These are phyloP conservation scores for Lipomyces anomalus DNA, from an alignment of 805 yeast species.

Conservation along the genomic window DNA sequence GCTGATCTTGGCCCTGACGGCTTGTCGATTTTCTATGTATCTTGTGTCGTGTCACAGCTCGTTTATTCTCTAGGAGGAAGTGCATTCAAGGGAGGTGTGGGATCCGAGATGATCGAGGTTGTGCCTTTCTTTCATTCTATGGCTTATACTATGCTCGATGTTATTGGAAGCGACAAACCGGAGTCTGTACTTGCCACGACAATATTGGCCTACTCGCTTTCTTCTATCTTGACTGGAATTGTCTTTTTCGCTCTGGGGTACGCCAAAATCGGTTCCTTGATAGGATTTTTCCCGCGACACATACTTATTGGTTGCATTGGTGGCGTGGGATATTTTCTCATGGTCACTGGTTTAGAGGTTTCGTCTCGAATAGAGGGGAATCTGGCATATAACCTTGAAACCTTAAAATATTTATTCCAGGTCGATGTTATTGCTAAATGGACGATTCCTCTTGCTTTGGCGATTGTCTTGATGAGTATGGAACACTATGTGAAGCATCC, in stretches of 20 bases:
- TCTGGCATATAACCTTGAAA: slow-evolving; percentile 54
- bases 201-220: slow-evolving; percentile 73
- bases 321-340: slow-evolving; percentile 91
- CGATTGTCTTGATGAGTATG: slow-evolving; percentile 53
- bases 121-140: slow-evolving; percentile 96
- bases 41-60: slow-evolving; percentile 83
- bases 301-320: slow-evolving; percentile 96
- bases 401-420: slow-evolving; percentile 38
- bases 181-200: slow-evolving; percentile 72
- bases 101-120: slow-evolving; percentile 98
- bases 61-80: slow-evolving; percentile 88
- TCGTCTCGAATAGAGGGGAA: slow-evolving; percentile 76
- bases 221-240: slow-evolving; percentile 80
- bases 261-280: slow-evolving; percentile 73
- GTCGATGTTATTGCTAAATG: slow-evolving; percentile 56
- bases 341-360: slow-evolving; percentile 88
- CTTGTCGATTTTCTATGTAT: slow-evolving; percentile 86
- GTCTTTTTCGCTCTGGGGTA: slow-evolving; percentile 75
- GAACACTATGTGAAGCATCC: slow-evolving; percentile 57
- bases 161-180: slow-evolving; percentile 46
- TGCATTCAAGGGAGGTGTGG: slow-evolving; percentile 83
- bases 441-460: slow-evolving; percentile 62
- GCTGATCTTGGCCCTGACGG: slow-evolving; percentile 81
- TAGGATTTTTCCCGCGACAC: slow-evolving; percentile 94
- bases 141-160: slow-evolving; percentile 65